Base-by-base conservation (phyloP, 352 stramenopile species). In the Phytophthora lateralis region DNA sequence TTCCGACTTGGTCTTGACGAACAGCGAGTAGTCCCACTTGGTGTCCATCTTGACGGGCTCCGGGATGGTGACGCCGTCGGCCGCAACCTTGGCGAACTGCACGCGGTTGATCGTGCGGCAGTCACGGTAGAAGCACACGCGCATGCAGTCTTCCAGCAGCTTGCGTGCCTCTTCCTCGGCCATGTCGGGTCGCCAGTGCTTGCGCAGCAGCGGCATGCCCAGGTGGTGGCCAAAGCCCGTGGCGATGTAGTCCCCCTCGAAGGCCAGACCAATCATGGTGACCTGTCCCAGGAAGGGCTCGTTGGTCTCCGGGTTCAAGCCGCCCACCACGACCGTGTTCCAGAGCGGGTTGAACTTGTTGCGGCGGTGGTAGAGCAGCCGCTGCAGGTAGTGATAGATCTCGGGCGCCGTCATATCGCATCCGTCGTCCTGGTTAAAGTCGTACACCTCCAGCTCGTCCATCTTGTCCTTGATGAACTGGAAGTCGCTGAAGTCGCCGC, bases 311-410 rank as follows among this genome's bases (percentile, higher is more conserved):
- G 91, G 87, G 53, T 95, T 85, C 43, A 94, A 77, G 3, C 97
- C 97, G n/a, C 93, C 97, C 48, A 99, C 89, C 0, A 99, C 85
- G 5, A 99, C 63, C 53, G 97, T 97, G 83, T 99, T 99, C 97
- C 97, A 99, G 24, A 99, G 87, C 39, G 97, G 97, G 77, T 99
- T 98, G 69, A 99, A 98, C 69, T 99, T 98, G 78, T 98, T 99
- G 68, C 97, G 90, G 63, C 97, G 89, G 73, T 99, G 93, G 88
- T 99, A 99, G 78, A 99, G 85, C 55, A 99, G 89, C 20, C 97
- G 95, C 55, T 98, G 85, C 29, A 99, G 75, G 77, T 99, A 99
- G 73, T 97, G 96, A 78, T 97, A 99, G 30, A 98, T 88, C 73
- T 99, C 93, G 27, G 87, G 84, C 30, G 97, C 93, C 41, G 78